Percentiles rank a stretch among this genome's conserved stretches.
Conservation (phyloP, 1,284 basidiomycete genomes). For the Melampsora occidentalis region DNA sequence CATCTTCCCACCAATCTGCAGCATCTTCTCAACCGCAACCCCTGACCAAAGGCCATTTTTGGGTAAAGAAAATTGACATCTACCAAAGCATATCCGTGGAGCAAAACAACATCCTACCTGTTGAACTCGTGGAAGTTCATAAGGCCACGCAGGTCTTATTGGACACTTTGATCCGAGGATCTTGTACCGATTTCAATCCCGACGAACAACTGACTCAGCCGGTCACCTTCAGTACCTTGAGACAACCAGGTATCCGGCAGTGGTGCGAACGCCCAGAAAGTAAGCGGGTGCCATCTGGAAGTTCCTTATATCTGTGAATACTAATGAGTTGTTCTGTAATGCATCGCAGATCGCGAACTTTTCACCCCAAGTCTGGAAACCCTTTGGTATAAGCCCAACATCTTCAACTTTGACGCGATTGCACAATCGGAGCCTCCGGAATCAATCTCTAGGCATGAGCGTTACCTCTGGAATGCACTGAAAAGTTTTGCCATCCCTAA, state of each 20-base stretch:
- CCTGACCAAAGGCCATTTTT: not conserved
- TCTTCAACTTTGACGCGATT: not conserved
- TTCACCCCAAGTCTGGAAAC: not conserved
- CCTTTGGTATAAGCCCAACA: not conserved
- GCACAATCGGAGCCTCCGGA: not conserved
- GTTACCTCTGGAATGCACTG: not conserved
- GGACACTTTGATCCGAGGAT: not conserved
- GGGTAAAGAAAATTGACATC: not conserved
- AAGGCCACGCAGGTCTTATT: not conserved
- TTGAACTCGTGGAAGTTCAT: not conserved
- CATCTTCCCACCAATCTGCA: no score
- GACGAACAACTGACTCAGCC: not conserved
- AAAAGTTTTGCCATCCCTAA: not conserved
- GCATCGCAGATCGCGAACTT: not conserved
- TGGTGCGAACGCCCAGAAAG: not conserved
- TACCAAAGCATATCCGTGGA: not conserved
- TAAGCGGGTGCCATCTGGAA: not conserved
- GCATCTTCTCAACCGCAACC: no score
- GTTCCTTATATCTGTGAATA: not conserved
- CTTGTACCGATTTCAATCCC: not conserved
- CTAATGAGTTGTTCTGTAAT: not conserved
- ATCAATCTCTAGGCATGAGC: not conserved
- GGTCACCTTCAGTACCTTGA: not conserved
- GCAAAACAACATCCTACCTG: not conserved
- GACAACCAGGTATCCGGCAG: not conserved